Conservation (phyloP, 148 eudicot genomes). For the Pharnaceum exiguum region DNA sequence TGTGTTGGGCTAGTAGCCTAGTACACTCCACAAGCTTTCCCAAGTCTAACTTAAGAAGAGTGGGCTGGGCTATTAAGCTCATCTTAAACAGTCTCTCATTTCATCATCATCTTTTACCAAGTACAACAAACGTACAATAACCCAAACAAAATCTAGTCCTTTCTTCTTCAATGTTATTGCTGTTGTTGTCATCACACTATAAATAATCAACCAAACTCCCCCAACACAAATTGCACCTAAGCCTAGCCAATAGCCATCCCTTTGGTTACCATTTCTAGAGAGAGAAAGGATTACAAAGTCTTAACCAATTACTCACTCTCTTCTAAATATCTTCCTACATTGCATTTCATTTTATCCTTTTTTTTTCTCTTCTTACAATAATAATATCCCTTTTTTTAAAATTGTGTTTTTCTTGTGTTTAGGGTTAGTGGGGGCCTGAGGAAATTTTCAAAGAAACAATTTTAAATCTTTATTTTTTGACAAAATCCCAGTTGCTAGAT, state of each 20-base stretch:
- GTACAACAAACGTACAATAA: background rate
- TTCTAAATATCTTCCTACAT: background rate
- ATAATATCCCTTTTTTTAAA: too few relatives aligned
- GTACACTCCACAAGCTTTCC: too few relatives aligned
- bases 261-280: slow-evolving; percentile 20
- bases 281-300: too few relatives aligned
- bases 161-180: too few relatives aligned
- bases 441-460: too few relatives aligned
- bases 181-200: background rate
- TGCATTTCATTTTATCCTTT: background rate
- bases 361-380: slow-evolving; percentile 9
- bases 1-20: too few relatives aligned
- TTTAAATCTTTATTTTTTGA: too few relatives aligned
- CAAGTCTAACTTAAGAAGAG: background rate
- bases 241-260: too few relatives aligned
- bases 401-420: too few relatives aligned
- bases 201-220: slow-evolving; percentile 5
- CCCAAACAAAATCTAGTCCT: slow-evolving; percentile 3
- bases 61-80: background rate
- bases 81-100: too few relatives aligned
- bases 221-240: background rate
- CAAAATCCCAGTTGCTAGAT: background rate
- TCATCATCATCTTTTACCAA: too few relatives aligned
- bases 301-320: background rate
- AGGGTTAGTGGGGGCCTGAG: too few relatives aligned